Evolutionary conservation across 306 rosid genomes (phyloP).

Genomic region (Cicer arietinum): DNA sequence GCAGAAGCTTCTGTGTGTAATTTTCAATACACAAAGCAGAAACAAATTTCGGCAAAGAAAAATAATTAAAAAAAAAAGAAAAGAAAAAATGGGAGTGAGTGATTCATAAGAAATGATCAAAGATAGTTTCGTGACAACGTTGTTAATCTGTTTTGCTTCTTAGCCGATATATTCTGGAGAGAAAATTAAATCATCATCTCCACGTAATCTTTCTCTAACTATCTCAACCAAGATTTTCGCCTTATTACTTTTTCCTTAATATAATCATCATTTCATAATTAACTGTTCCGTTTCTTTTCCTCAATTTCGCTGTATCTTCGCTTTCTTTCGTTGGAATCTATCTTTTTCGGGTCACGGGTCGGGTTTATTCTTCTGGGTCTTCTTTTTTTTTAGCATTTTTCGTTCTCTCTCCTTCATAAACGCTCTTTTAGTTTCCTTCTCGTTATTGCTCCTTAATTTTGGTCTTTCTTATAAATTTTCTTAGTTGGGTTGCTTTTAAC

Average conservation of each 20-base stretch:
- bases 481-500: conserved; percentile 36
- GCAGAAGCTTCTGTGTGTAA: conserved; percentile 58
- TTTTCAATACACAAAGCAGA: conserved; percentile 16
- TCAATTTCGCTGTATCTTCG: conserved; percentile 23
- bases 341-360: conserved; percentile 13
- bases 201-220: conserved; percentile 62
- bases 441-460: conserved; percentile 14
- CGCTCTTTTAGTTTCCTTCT: conserved; percentile 38
- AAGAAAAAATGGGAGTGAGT: conserved; percentile 11
- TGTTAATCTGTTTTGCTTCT: conserved; percentile 38
- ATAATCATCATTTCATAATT: background rate
- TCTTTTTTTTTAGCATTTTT: conserved; percentile 43
- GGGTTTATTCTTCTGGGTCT: conserved; percentile 7
- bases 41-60: background rate
- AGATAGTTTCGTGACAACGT: conserved; percentile 64
- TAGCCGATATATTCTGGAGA: conserved; percentile 37
- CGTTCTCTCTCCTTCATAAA: background rate
- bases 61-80: background rate
- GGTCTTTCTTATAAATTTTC: conserved; percentile 27
- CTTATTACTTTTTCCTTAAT: conserved; percentile 27
- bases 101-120: conserved; percentile 40
- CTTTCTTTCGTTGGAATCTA: conserved; percentile 33
- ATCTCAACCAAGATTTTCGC: conserved; percentile 45
- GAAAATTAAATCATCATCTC: conserved; percentile 42
- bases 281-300: background rate